Base-by-base conservation (phyloP, 768 basidiomycete species). In the Boletus tylopilopsis region DNA sequence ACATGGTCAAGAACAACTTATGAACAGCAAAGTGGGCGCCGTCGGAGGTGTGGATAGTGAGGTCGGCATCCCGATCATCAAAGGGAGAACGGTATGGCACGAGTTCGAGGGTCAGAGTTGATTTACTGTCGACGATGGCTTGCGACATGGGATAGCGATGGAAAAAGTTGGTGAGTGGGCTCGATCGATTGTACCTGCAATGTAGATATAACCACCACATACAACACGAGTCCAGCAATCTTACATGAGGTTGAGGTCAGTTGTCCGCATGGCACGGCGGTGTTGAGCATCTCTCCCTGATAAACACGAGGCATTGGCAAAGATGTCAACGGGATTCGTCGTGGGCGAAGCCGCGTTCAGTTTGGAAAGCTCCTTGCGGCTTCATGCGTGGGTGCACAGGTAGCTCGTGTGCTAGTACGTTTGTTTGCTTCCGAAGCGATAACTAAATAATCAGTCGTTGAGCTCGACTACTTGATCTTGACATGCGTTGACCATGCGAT, bases 21-120 rank as follows among this genome's bases (percentile, higher is more conserved):
- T 74, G 71, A 30, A 79, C 64, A 29, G 69, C 72, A 56, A 80
- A 79, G 9, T 67, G 55, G 3, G 70, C 67, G 9, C 67, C 69
- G 47, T 80, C 76, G 2, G 64, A 57, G 8, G 75, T 71, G 32
- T 69, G 69, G 30, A 79, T 61, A 38, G 74, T 64, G 47, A 76
- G 57, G 52, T 78, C 75, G 9, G 72, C 73, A 22, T 72, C 68
- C 21, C 42, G 59, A 39, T 70, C 67, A 53, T 75, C 61, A 65
- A 77, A 73, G 24, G 67, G 64, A 50, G 77, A 55, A 21, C 57
- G 51, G 48, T 51, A 64, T 0, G 63, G 56, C 4, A 55, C 32
- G 47, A 61, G 52, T 49, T 67, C 63, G 37, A 68, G 56, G 0
- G 65, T 59, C 42, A 68, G 57, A 36, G 63, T 53, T n/a, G 67